A percentile compares a stretch with the other conserved stretches of the same genome.
Conservation (phyloP, 805 yeast genomes). For the Metschnikowia amazonensis region DNA sequence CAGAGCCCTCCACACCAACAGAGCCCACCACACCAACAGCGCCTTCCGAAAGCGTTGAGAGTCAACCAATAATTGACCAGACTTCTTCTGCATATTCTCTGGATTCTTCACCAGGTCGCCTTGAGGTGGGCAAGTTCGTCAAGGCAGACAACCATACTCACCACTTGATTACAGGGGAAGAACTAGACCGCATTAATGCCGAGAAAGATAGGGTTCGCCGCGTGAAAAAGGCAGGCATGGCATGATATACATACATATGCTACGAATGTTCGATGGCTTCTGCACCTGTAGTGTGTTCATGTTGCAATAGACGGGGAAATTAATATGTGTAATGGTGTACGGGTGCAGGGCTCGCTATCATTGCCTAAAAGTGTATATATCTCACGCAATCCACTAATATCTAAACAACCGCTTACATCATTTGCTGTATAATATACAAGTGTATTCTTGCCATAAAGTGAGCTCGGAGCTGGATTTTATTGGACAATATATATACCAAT, state of each 20-base stretch:
- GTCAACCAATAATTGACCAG: not conserved
- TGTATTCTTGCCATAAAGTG: not conserved
- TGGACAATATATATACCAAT: not conserved
- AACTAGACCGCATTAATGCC: conserved; percentile 37
- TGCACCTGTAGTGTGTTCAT: not conserved
- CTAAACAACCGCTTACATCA: not conserved
- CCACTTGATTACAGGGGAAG: conserved; percentile 66
- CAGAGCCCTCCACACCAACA: conserved; percentile 4
- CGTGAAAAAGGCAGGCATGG: conserved; percentile 14
- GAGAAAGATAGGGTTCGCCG: conserved; percentile 27
- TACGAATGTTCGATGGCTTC: not conserved
- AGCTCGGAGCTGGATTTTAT: not conserved
- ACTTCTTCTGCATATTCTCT: not conserved
- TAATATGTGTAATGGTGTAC: not conserved
- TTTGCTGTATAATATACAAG: not conserved
- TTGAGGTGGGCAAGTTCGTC: conserved; percentile 10
- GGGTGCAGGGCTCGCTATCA: not conserved
- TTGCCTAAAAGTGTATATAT: not conserved
- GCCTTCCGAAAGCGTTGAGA: not conserved
- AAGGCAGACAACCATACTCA: conserved; percentile 50
- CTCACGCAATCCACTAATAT: not conserved
- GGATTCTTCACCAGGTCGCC: not conserved
- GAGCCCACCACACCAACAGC: conserved; percentile 4
- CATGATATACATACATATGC: conserved; percentile 2
- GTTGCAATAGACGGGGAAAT: not conserved